phyloP scores from a whole-genome alignment of 108 stramenopile species.

The Skeletonema menzelii region DNA sequence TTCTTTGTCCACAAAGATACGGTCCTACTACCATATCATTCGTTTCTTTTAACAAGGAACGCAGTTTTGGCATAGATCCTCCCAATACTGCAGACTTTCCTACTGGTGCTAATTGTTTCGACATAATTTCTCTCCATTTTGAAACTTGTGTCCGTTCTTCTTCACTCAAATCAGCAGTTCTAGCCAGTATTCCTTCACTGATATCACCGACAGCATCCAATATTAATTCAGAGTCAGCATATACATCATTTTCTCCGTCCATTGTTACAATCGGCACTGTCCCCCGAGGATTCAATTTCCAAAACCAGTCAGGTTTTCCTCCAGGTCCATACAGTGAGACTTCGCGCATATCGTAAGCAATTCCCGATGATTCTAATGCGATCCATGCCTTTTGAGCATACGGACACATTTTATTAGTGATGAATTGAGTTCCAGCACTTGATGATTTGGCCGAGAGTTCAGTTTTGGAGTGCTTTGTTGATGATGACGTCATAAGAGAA shows the following conservation, averaged over 20 bases:
- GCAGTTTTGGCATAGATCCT: constrained; percentile 53
- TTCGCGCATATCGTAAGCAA: constrained; percentile 60
- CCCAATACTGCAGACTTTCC: constrained; percentile 76
- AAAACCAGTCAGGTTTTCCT: constrained; percentile 87
- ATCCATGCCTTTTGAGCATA: constrained; percentile 84
- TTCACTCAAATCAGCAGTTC: not conserved
- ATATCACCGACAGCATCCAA: constrained; percentile 54
- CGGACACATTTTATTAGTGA: constrained; percentile 84
- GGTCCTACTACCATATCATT: constrained; percentile 54
- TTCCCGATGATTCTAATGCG: constrained; percentile 61
- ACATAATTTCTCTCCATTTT: constrained; percentile 56
- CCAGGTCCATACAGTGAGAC: constrained; percentile 72
- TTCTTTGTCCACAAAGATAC: constrained; percentile 57
- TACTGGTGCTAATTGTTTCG: constrained; percentile 53
- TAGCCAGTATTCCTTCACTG: constrained; percentile 9
- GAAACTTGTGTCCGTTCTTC: constrained; percentile 21
- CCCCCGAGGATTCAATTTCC: constrained; percentile 71
- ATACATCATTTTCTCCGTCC: constrained; percentile 33
- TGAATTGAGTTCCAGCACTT: constrained; percentile 39
- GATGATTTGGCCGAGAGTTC: constrained; percentile 1
- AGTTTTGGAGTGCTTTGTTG: not conserved
- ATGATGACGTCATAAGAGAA: not conserved
- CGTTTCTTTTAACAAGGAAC: constrained; percentile 52
- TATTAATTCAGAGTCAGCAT: constrained; percentile 76
- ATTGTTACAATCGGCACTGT: constrained; percentile 74